Evolutionary conservation across 2,329 filamentous ascomycete species (phyloP), one percentile per base, ranked within the genome.

Genomic region (Colletotrichum sp.): DNA sequence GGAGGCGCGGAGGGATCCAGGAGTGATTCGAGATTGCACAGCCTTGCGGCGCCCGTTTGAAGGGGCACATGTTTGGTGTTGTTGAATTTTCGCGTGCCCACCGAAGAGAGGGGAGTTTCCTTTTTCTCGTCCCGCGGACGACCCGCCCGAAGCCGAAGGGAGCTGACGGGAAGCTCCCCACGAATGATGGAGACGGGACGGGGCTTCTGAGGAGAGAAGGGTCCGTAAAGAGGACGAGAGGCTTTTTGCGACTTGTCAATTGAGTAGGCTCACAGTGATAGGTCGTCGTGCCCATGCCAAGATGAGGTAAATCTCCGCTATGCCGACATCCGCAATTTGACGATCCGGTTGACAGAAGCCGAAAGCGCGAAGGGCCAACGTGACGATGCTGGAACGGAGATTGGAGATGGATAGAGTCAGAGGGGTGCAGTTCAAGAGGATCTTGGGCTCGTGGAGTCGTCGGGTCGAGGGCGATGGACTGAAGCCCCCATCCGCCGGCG

Each of bases 31-130:
- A 39, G 48, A 69, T 72, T 62, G 70, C 74, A 74, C 58, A 74
- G 74, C 70, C 74, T 76, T 76, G 70, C 65, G 70, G 70, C 22
- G 56, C 43, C 12, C 58, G 70, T 75, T 75, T 75, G 70, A 74
- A 75, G 74, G 74, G 70, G 64, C 61, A 71, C 28, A 69, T 64
- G 58, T 52, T 48, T 39, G 62, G 27, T 72, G 39, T 58, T 22
- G 64, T 48, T 52, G 36, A 34, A 15, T 48, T 62, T 52, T 58
- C 12, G 48, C 27, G 25, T 64, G 62, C 10, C 56, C 58, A 58
- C 56, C 27, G 18, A 5, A 56, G 28, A 39, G 36, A 16, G 28
- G 48, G 60, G 43, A 22, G 43, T 12, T 30, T 58, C 61, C 16
- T 30, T 25, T 30, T 69, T 8, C 10, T 30, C 34, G 64, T 69